phyloP scores from a whole-genome alignment of 345 rosid species.

The Eucalyptus marginata region DNA sequence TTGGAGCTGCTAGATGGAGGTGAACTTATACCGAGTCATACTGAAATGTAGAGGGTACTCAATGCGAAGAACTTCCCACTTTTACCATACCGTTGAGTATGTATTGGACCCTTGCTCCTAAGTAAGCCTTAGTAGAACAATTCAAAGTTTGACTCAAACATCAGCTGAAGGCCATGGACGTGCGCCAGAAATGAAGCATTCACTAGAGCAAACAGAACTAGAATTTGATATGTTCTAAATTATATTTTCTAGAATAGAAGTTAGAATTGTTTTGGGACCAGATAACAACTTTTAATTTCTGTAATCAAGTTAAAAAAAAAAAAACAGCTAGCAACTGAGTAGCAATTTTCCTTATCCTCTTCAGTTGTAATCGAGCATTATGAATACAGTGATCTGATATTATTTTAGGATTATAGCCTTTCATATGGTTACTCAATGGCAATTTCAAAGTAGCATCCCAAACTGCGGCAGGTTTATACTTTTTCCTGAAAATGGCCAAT shows the following conservation, averaged over 20 bases:
- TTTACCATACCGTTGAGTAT: background rate
- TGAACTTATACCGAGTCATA: background rate
- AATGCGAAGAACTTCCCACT: background rate
- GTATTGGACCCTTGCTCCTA: background rate
- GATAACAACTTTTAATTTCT: background rate
- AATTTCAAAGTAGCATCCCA: background rate
- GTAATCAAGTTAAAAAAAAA: background rate
- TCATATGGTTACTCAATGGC: background rate
- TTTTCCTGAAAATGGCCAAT: background rate
- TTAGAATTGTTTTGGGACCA: background rate
- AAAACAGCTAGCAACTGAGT: background rate
- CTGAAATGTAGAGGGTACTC: background rate
- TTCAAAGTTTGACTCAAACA: background rate
- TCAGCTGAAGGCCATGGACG: background rate
- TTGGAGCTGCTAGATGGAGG: background rate
- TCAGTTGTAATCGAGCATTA: background rate
- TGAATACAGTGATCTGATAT: background rate
- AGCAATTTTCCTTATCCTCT: background rate
- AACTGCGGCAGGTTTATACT: background rate
- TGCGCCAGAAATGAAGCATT: background rate
- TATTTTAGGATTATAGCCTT: background rate
- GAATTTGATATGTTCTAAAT: background rate
- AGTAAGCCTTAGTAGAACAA: background rate
- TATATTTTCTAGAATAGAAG: background rate
- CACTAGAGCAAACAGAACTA: background rate